These are phyloP conservation scores for Quercus aquifolioides DNA, from an alignment of 306 rosid species.

Conservation along the genomic window DNA sequence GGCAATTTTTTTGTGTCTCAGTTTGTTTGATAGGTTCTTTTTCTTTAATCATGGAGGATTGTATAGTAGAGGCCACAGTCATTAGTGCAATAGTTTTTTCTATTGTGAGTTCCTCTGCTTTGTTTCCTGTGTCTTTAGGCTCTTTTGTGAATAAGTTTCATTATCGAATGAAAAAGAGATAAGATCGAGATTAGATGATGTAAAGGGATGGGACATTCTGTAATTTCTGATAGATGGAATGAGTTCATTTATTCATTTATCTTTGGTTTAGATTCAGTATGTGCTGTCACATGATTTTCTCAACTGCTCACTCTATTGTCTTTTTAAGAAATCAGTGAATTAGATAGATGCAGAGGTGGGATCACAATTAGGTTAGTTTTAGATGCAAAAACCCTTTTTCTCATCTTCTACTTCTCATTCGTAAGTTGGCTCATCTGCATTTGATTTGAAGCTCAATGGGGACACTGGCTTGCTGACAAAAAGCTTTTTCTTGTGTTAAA, in stretches of 20 bases:
- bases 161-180: not conserved
- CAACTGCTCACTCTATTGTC: not conserved
- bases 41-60: not conserved
- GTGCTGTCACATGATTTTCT: not conserved
- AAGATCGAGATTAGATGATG: not conserved
- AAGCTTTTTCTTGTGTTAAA: too few relatives aligned
- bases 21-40: not conserved
- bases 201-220: not conserved
- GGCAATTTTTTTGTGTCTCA: not conserved
- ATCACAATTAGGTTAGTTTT: not conserved
- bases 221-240: not conserved
- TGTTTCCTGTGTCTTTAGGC: not conserved
- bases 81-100: not conserved
- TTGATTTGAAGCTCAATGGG: not conserved
- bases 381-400: not conserved
- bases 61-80: not conserved
- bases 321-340: not conserved
- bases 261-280: not conserved
- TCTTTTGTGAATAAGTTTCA: not conserved
- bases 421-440: not conserved
- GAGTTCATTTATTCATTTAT: not conserved
- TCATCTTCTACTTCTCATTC: not conserved
- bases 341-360: not conserved
- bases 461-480: too few relatives aligned
- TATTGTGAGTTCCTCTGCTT: too few relatives aligned